phyloP scores from a whole-genome alignment of 495 filamentous ascomycete genomes.

The Neurospora terricola region DNA sequence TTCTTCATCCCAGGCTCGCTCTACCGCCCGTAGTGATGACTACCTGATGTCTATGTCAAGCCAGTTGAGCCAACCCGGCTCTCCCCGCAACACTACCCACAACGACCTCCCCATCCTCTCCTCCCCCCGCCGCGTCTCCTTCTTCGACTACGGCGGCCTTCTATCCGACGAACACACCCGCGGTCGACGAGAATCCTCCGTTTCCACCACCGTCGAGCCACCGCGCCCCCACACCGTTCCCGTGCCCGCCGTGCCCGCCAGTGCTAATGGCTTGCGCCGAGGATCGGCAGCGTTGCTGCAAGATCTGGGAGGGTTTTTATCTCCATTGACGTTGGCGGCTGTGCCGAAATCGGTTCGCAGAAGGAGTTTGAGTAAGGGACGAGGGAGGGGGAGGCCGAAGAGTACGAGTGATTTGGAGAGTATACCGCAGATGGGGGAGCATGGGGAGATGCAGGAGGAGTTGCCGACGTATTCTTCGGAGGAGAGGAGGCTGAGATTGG shows the following conservation, averaged over 20 bases:
- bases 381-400: neutral
- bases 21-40: slow-evolving; percentile 25
- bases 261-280: slow-evolving; percentile 24
- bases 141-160: slow-evolving; percentile 65
- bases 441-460: slow-evolving; percentile 2
- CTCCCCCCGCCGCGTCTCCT: slow-evolving; percentile 45
- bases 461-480: neutral
- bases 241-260: slow-evolving; percentile 23
- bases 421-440: slow-evolving; percentile 24
- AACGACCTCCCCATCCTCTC: neutral
- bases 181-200: slow-evolving; percentile 24
- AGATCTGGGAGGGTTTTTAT: slow-evolving; percentile 45
- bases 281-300: slow-evolving; percentile 47
- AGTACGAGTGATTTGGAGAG: slow-evolving; percentile 11
- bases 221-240: slow-evolving; percentile 20
- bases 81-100: neutral
- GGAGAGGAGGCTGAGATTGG: neutral
- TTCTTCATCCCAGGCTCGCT: slow-evolving; percentile 7
- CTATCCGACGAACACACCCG: slow-evolving; percentile 33
- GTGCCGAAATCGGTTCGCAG: slow-evolving; percentile 11
- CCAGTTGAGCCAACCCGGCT: slow-evolving; percentile 25
- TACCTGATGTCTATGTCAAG: slow-evolving; percentile 11
- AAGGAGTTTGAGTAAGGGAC: neutral
- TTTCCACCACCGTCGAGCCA: slow-evolving; percentile 20
- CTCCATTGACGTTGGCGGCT: slow-evolving; percentile 1